Evolutionary conservation across 2,329 filamentous ascomycete genomes (phyloP), one percentile per base, ranked within the genome.

Genomic region (Phialophora tarda): DNA sequence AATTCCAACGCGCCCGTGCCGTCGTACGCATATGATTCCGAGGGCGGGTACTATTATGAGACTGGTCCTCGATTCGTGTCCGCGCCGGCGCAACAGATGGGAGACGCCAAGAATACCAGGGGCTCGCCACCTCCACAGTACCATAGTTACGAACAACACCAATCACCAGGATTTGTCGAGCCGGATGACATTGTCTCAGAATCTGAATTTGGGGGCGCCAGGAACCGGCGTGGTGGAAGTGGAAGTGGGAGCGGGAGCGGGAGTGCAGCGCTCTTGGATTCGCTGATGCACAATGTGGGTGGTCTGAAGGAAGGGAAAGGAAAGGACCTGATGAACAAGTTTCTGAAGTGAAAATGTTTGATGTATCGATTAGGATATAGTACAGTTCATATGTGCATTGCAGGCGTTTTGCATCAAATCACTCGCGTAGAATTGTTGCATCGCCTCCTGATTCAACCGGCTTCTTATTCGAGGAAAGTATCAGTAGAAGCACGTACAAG

Each of bases 121-220:
- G 38, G 17, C 17, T 44, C 57, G 11, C 26, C 41, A 26, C 57
- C 26, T 6, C 21, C 41, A 24, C 41, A 59, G 3, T 50, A 50
- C 26, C 23, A 59, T 7, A 34, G 12, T 10, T 34, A 23, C 8
- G 51, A 47, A 8, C 53, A 51, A n/a, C 32, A 44, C 23, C 56
- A 28, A 23, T 48, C 38, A 21, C 30, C 54, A 23, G 65, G 65
- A 21, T 67, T 67, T 30, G 62, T 64, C 3, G 61, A 67, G 57
- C 14, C 38, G 48, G 17, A 60, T 56, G 24, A 57, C 58, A 28
- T 26, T 64, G 6, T 58, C 57, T 17, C 38, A 6, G 38, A 44
- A 17, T 44, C 38, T 3, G 17, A 8, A 1, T n/a, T n/a, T n/a
- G 38, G 17, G 6, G 38, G 38, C 38, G 17, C 17, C 17, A n/a